Base-by-base conservation (phyloP, 495 filamentous ascomycete genomes). In the Rhizodiscina lignyota region DNA sequence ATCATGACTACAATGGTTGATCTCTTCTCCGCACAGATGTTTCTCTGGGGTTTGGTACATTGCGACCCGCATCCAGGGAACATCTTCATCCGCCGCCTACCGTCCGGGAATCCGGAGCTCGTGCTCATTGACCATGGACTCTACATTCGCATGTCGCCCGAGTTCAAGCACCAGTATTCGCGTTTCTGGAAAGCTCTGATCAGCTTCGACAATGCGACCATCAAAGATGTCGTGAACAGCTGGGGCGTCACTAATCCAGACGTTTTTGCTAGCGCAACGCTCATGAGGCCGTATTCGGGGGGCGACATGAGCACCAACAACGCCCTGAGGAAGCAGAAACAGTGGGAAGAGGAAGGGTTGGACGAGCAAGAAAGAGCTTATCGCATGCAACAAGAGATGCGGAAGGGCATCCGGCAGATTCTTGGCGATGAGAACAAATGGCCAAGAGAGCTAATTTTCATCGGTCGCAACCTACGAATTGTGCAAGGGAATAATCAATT, bases 61-160 rank as follows among this genome's bases (percentile, higher is more conserved):
- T 93, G 85, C 55, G 87, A 97, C 52, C 87, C 87, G 2, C 87
- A 97, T 48, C 89, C 89, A 0, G 87, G 87, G 0, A 97, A 97
- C 54, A 91, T 97, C 49, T 91, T 97, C 58, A 79, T 94, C 49
- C 72, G 87, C 1, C 79, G 89, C 1, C 62, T 81, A 15, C 83
- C 85, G 2, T 72, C 62, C 21, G 87, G 87, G 21, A 68, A 77
- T 26, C 66, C 89, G 1, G 84, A 97, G 54, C 64, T 97, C 13
- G 85, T 94, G 1, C 75, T 97, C 6, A 94, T 97, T 47, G 87
- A 97, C 56, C 87, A 97, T 53, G 87, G 87, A 0, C 68, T 97
- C 20, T 97, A 97, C 56, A 81, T 97, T 36, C 77, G 77, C 50
- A 87, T 94, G 75, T 64, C 70, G 19, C 76, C 82, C 5, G 62